Conservation (phyloP, 192 early-diverging fungal species). For the Fimicolochytrium jonesii region DNA sequence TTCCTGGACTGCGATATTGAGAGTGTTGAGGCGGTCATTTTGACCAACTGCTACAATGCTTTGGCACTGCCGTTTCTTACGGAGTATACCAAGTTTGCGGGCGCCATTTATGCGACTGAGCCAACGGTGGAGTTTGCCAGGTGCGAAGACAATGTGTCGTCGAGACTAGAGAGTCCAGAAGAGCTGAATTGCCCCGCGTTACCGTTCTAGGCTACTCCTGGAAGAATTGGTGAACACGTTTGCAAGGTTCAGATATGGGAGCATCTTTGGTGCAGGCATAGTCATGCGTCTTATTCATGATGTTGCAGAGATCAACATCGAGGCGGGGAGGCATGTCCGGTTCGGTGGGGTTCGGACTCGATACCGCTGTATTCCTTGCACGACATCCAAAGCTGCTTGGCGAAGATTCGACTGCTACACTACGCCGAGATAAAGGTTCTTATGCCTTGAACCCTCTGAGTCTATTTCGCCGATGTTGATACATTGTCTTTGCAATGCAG, state of each 20-base stretch:
- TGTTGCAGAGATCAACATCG: neutral
- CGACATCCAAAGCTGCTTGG: slow-evolving; percentile 55
- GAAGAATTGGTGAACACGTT: slow-evolving; percentile 56
- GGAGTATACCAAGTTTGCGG: slow-evolving; percentile 74
- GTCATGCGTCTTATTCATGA: neutral
- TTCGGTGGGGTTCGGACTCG: slow-evolving; percentile 23
- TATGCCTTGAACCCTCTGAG: too few species aligned
- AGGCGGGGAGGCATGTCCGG: neutral
- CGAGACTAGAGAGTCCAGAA: neutral
- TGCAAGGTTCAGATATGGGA: slow-evolving; percentile 36
- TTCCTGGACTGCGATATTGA: neutral
- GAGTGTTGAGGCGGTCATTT: slow-evolving; percentile 67
- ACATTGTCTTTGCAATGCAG: too few species aligned
- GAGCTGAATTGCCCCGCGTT: neutral
- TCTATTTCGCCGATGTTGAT: too few species aligned
- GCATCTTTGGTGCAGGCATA: too few species aligned
- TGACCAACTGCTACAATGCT: slow-evolving; percentile 72
- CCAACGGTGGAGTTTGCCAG: slow-evolving; percentile 73
- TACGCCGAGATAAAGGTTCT: slow-evolving; percentile 54
- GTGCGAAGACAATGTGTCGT: slow-evolving; percentile 35
- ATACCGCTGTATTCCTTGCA: slow-evolving; percentile 50
- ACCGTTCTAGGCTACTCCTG: slow-evolving; percentile 46
- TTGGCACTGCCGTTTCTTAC: slow-evolving; percentile 77
- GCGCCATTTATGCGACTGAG: slow-evolving; percentile 75
- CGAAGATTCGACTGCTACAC: slow-evolving; percentile 56